These are phyloP conservation scores for Metschnikowia orientalis DNA, from an alignment of 805 yeast genomes.

Conservation along the genomic window DNA sequence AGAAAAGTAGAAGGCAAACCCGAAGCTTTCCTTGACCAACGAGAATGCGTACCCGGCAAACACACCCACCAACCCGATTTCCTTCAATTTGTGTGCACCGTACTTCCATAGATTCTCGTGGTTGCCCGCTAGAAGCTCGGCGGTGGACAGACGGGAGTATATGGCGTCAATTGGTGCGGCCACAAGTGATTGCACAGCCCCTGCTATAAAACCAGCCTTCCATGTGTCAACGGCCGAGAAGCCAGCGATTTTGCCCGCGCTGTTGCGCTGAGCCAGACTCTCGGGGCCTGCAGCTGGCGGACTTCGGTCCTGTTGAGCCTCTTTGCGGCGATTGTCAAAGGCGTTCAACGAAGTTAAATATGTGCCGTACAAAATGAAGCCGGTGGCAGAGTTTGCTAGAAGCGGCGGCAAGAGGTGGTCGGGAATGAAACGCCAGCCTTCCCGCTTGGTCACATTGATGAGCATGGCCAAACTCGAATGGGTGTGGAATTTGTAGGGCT, in stretches of 20 bases:
- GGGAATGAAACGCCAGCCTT: conserved; percentile 86
- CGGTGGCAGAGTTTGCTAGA: conserved; percentile 84
- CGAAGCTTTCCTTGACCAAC: conserved; percentile 70
- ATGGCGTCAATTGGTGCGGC: conserved; percentile 95
- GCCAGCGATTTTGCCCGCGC: conserved; percentile 5
- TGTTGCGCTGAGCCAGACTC: conserved; percentile 3
- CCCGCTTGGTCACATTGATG: conserved; percentile 61
- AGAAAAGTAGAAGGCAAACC: conserved; percentile 80
- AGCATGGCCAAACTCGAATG: conserved; percentile 79
- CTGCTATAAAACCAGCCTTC: conserved; percentile 81
- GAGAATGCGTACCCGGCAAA: conserved; percentile 87
- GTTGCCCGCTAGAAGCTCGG: conserved; percentile 63
- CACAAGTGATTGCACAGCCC: conserved; percentile 79
- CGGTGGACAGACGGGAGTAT: conserved; percentile 71
- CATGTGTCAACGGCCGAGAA: conserved; percentile 50
- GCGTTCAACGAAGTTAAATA: conserved; percentile 55
- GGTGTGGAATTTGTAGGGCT: conserved; percentile 55
- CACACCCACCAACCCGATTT: conserved; percentile 77
- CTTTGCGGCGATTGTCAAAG: conserved; percentile 13
- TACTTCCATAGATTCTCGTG: conserved; percentile 76
- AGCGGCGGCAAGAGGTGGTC: conserved; percentile 84
- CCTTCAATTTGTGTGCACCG: conserved; percentile 60
- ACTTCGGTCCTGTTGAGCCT: conserved; percentile 4
- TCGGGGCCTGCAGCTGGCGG: conserved; percentile 3
- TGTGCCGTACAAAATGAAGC: conserved; percentile 78